Evolutionary conservation across 73 alveolate genomes (phyloP).

Genomic region (Paramecium octaurelia): DNA sequence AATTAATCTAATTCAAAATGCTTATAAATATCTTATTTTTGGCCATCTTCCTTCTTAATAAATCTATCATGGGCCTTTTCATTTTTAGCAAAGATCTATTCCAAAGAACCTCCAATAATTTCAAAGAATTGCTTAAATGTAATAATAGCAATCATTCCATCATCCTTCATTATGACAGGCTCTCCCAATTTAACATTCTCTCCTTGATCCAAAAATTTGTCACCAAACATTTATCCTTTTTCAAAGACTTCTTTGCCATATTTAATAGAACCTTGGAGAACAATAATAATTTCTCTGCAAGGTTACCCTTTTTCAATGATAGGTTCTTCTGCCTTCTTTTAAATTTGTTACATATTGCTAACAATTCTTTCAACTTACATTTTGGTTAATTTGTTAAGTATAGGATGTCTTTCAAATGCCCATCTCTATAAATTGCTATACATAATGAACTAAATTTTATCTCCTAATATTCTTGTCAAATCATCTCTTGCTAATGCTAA

Average conservation of each 20-base stretch:
- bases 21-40: conserved; percentile 53
- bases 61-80: conserved; percentile 59
- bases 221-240: conserved; percentile 45
- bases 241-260: conserved; percentile 5
- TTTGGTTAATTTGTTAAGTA: conserved; percentile 48
- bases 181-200: not conserved
- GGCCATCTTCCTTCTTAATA: conserved; percentile 50
- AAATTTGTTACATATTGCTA: not conserved
- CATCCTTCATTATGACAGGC: conserved; percentile 7
- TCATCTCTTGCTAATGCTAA: conserved; percentile 62
- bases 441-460: conserved; percentile 57
- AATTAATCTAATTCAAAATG: conserved; percentile 53
- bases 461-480: conserved; percentile 60
- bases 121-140: conserved; percentile 23
- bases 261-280: conserved; percentile 33
- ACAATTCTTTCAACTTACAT: conserved; percentile 55
- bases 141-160: conserved; percentile 48
- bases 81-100: conserved; percentile 40
- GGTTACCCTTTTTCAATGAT: conserved; percentile 14
- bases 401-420: conserved; percentile 54
- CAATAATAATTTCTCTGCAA: conserved; percentile 24
- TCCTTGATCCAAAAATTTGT: not conserved
- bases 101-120: conserved; percentile 55
- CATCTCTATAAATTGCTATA: conserved; percentile 43
- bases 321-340: not conserved